These are phyloP conservation scores for Azolla pinnata DNA, from an alignment of 75 land plant genomes.

Conservation along the genomic window DNA sequence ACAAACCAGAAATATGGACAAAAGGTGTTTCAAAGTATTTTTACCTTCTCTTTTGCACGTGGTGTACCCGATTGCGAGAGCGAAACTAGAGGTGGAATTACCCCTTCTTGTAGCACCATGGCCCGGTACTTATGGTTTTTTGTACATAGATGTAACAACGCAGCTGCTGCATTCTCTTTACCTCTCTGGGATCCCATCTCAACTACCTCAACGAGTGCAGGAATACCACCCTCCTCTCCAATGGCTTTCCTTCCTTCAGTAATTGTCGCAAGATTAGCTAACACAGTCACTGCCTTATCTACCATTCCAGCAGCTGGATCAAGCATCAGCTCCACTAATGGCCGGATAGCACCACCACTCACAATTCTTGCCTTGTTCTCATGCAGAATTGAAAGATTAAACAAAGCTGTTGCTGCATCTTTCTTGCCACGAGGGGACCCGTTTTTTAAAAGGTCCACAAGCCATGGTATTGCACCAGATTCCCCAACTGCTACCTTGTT, in stretches of 20 bases:
- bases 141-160: constrained; percentile 69
- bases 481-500: constrained; percentile 75
- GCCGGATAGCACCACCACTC: constrained; percentile 75
- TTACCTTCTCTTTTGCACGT: constrained; percentile 87
- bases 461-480: constrained; percentile 78
- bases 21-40: too few relatives aligned
- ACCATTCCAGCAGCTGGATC: constrained; percentile 93
- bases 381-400: constrained; percentile 69
- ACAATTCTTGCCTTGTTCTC: constrained; percentile 85
- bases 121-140: constrained; percentile 47
- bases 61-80: constrained; percentile 80
- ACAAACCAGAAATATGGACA: too few relatives aligned
- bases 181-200: constrained; percentile 84
- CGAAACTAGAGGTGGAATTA: constrained; percentile 81
- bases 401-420: constrained; percentile 93
- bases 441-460: constrained; percentile 73
- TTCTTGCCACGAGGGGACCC: constrained; percentile 91
- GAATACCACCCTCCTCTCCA: constrained; percentile 69
- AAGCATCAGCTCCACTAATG: constrained; percentile 67
- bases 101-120: constrained; percentile 85
- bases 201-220: constrained; percentile 79
- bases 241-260: constrained; percentile 66
- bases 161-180: constrained; percentile 90
- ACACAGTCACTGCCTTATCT: constrained; percentile 90
- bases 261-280: constrained; percentile 74